These are phyloP conservation scores for Cutaneotrichosporon arboriforme DNA, from an alignment of 1,284 basidiomycete genomes.

Conservation along the genomic window DNA sequence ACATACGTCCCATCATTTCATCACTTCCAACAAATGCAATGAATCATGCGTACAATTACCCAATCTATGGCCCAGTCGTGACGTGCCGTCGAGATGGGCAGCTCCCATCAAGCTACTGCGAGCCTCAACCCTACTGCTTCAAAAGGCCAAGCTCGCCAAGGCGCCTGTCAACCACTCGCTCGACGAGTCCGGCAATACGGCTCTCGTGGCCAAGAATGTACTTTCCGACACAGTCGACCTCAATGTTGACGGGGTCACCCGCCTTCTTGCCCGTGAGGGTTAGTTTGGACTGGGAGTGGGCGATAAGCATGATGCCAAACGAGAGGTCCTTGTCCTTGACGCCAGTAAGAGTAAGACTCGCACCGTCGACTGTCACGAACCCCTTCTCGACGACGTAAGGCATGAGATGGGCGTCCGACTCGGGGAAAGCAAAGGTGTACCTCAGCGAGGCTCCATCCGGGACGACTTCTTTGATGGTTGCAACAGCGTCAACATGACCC, in stretches of 20 bases:
- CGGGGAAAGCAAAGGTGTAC: slow-evolving; percentile 68
- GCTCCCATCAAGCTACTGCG: too few species aligned
- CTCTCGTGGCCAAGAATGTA: slow-evolving; percentile 64
- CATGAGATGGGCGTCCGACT: slow-evolving; percentile 60
- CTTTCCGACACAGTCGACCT: slow-evolving; percentile 55
- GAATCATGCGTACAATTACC: slow-evolving; percentile 6
- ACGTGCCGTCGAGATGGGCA: too few species aligned
- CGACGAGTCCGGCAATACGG: slow-evolving; percentile 59
- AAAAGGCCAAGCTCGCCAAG: slow-evolving; percentile 13
- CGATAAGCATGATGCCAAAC: slow-evolving; percentile 95
- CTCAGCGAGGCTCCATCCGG: slow-evolving; percentile 84
- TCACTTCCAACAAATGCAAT: not conserved
- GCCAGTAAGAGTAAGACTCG: slow-evolving; percentile 83
- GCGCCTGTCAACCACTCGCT: slow-evolving; percentile 59
- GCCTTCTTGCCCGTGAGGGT: slow-evolving; percentile 69
- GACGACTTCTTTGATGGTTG: slow-evolving; percentile 60
- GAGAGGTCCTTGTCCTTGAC: slow-evolving; percentile 62
- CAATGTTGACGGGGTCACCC: slow-evolving; percentile 84
- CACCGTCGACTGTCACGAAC: slow-evolving; percentile 90
- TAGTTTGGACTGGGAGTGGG: slow-evolving; percentile 85
- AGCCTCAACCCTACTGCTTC: slow-evolving; percentile 7
- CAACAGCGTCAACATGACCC: slow-evolving; percentile 92
- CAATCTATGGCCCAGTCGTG: not conserved
- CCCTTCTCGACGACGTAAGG: slow-evolving; percentile 93
- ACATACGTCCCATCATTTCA: not conserved